Percentiles rank a stretch among this genome's conserved stretches.
Conservation (phyloP, 2,329 filamentous ascomycete genomes). For the Cladophialophora bantiana region DNA sequence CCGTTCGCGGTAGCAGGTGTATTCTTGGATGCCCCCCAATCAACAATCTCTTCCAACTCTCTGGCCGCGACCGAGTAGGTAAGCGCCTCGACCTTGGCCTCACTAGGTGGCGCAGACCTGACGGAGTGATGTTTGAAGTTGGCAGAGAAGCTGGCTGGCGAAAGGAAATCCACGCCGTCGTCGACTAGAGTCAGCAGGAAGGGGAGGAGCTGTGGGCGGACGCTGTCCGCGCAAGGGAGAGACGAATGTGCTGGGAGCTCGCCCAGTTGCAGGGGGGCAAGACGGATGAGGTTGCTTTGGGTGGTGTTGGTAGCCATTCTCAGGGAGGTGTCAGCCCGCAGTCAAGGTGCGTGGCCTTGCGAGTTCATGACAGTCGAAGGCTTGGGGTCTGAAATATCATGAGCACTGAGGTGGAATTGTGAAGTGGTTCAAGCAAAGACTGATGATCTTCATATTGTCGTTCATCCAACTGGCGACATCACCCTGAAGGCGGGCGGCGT, state of each 20-base stretch:
- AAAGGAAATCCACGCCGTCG: slow-evolving; percentile 37
- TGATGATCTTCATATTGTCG: background rate
- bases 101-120: slow-evolving; percentile 36
- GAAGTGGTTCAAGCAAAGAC: background rate
- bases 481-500: too few relatives aligned
- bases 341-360: background rate
- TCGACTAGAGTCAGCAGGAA: slow-evolving; percentile 37
- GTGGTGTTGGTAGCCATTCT: slow-evolving; percentile 28
- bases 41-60: slow-evolving; percentile 29
- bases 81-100: slow-evolving; percentile 37
- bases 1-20: background rate
- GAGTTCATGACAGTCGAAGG: background rate
- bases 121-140: slow-evolving; percentile 36
- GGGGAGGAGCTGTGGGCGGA: slow-evolving; percentile 29
- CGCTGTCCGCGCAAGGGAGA: slow-evolving; percentile 24
- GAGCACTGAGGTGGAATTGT: background rate
- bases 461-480: background rate
- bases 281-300: slow-evolving; percentile 37
- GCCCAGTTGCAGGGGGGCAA: slow-evolving; percentile 34
- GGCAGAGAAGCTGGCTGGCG: slow-evolving; percentile 29
- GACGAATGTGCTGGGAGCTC: slow-evolving; percentile 37
- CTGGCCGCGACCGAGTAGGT: slow-evolving; percentile 27
- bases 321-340: background rate
- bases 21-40: slow-evolving; percentile 2
- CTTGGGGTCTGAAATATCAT: background rate